Conservation (phyloP, 2,329 filamentous ascomycete genomes). For the Ascomycota sp. region DNA sequence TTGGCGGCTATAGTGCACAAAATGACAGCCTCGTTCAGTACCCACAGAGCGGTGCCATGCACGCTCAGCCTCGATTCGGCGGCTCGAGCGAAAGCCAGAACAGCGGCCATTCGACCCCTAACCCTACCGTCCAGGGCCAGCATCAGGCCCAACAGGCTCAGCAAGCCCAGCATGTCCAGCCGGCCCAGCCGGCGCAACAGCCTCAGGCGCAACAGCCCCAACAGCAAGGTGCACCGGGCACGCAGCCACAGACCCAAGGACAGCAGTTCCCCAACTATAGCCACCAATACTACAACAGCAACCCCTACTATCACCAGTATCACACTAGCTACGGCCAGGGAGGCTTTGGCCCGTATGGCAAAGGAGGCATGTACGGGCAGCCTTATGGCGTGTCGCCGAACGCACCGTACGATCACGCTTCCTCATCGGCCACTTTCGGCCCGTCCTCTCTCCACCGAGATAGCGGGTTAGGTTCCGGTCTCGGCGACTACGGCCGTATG, state of each 20-base stretch:
- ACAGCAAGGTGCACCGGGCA: constrained; percentile 19
- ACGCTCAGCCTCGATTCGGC: constrained; percentile 38
- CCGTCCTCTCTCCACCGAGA: constrained; percentile 34
- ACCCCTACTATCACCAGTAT: constrained; percentile 43
- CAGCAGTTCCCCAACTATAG: constrained; percentile 31
- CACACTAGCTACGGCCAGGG: constrained; percentile 33
- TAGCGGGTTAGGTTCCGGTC: constrained; percentile 25
- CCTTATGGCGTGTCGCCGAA: constrained; percentile 36
- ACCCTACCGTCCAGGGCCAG: constrained; percentile 44
- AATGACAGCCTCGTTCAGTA: constrained; percentile 47
- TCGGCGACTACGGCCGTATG: constrained; percentile 33
- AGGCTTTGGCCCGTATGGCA: constrained; percentile 32
- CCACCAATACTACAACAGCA: constrained; percentile 41
- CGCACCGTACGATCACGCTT: constrained; percentile 33
- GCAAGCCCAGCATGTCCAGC: constrained; percentile 17
- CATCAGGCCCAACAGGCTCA: constrained; percentile 21
- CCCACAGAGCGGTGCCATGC: constrained; percentile 43
- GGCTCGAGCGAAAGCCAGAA: constrained; percentile 49
- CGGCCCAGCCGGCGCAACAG: constrained; percentile 18
- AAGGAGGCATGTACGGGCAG: constrained; percentile 33
- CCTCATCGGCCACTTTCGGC: constrained; percentile 32
- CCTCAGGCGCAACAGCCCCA: constrained; percentile 21
- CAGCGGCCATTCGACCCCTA: constrained; percentile 80
- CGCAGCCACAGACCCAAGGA: constrained; percentile 23
- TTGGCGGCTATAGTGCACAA: constrained; percentile 53